Evolutionary conservation across 208 protist genomes (phyloP).

Genomic region (Trypanosoma brucei): DNA sequence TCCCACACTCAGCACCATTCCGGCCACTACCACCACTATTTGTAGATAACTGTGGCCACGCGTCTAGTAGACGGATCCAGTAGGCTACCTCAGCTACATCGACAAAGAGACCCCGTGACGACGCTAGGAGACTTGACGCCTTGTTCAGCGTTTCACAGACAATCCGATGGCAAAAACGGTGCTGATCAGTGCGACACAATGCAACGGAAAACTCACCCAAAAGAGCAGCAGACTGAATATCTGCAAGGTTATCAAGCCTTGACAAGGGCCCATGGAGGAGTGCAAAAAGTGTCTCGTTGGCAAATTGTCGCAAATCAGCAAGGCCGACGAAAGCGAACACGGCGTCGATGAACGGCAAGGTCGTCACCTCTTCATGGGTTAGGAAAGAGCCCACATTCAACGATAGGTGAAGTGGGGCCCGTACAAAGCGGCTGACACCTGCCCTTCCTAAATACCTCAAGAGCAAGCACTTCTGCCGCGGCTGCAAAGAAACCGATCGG

Average conservation of each 20-base stretch:
- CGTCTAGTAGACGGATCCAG: constrained; percentile 12
- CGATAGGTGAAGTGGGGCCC: constrained; percentile 20
- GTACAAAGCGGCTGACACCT: constrained; percentile 39
- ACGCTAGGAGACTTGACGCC: not conserved
- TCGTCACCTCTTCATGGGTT: constrained; percentile 24
- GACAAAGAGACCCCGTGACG: constrained; percentile 20
- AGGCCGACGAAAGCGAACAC: constrained; percentile 50
- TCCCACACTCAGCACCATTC: not conserved
- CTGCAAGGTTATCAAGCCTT: not conserved
- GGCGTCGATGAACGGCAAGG: constrained; percentile 37
- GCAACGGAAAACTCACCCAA: constrained; percentile 16
- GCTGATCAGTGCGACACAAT: constrained; percentile 9
- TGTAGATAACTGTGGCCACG: not conserved
- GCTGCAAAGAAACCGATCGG: constrained; percentile 21
- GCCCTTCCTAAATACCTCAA: constrained; percentile 54
- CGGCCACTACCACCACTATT: not conserved
- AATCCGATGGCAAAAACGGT: not conserved
- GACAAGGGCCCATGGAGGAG: constrained; percentile 24
- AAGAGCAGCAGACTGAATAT: constrained; percentile 7
- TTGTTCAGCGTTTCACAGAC: not conserved
- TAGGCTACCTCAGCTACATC: constrained; percentile 13
- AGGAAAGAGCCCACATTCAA: constrained; percentile 30
- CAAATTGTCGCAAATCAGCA: constrained; percentile 51
- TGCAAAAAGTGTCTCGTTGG: constrained; percentile 25
- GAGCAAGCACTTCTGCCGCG: constrained; percentile 32